Evolutionary conservation across 1,284 basidiomycete species (phyloP).

Genomic region (Austroboletus rostrupii): DNA sequence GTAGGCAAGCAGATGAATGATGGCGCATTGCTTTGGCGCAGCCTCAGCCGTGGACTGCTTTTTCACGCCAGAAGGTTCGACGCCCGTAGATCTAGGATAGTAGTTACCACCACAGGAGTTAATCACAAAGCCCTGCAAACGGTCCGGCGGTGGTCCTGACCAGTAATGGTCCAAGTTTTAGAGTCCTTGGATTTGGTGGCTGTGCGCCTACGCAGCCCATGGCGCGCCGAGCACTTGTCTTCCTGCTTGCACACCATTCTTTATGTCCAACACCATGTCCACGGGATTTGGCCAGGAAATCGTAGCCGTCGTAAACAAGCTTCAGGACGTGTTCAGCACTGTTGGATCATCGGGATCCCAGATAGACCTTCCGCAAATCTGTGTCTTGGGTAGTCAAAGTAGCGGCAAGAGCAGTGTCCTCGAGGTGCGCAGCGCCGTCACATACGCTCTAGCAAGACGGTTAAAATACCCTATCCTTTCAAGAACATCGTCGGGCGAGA

Average conservation of each 20-base stretch:
- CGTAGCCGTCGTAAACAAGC: constrained; percentile 74
- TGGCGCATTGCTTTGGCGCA: too few species aligned
- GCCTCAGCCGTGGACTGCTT: too few species aligned
- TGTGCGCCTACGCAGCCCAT: constrained; percentile 24
- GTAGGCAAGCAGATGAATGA: too few species aligned
- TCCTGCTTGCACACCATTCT: constrained; percentile 14
- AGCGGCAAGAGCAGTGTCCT: constrained; percentile 86
- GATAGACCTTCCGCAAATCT: constrained; percentile 86
- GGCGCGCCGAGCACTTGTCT: constrained; percentile 10
- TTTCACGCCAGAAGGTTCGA: too few species aligned
- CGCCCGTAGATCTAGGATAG: too few species aligned
- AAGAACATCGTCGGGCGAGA: constrained; percentile 97
- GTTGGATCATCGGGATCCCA: constrained; percentile 69
- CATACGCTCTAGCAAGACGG: constrained; percentile 3
- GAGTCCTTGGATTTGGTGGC: too few species aligned
- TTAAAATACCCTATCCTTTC: constrained; percentile 6
- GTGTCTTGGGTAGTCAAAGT: constrained; percentile 81
- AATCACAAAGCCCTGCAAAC: too few species aligned
- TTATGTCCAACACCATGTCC: constrained; percentile 40
- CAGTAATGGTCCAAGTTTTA: too few species aligned
- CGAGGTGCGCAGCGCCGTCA: constrained; percentile 49
- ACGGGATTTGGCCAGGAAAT: constrained; percentile 74
- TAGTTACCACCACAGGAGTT: too few species aligned
- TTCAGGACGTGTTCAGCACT: constrained; percentile 83
- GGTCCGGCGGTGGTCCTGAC: too few species aligned